phyloP scores from a whole-genome alignment of 2,329 filamentous ascomycete species.

The Xylariaceae sp. region DNA sequence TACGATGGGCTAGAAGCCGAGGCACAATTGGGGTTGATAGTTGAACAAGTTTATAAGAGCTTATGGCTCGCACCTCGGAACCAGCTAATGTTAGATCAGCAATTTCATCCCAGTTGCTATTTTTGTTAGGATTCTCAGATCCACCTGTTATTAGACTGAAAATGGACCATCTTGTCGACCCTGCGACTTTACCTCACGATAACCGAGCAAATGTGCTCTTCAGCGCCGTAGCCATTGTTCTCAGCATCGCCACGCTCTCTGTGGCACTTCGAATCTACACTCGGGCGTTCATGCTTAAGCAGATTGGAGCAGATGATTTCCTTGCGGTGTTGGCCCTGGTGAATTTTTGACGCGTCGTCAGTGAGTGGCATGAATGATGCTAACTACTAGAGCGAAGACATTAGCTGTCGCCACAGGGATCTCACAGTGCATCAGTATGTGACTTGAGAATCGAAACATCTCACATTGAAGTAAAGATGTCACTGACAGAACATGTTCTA shows the following conservation, averaged over 20 bases:
- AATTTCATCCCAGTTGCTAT: neutral
- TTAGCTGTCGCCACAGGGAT: slow-evolving; percentile 33
- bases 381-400: slow-evolving; percentile 19
- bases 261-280: slow-evolving; percentile 42
- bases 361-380: slow-evolving; percentile 1
- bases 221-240: slow-evolving; percentile 32
- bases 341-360: slow-evolving; percentile 39
- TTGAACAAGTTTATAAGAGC: neutral
- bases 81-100: no score
- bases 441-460: neutral
- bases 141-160: slow-evolving; percentile 4
- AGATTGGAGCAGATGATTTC: slow-evolving; percentile 42
- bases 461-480: neutral
- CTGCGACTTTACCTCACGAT: slow-evolving; percentile 26
- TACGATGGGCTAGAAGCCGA: neutral
- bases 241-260: slow-evolving; percentile 34
- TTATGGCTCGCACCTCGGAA: neutral
- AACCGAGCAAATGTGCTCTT: slow-evolving; percentile 34
- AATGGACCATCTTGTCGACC: slow-evolving; percentile 23
- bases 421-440: slow-evolving; percentile 34
- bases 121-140: slow-evolving; percentile 11
- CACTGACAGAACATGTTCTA: slow-evolving; percentile 19
- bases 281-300: slow-evolving; percentile 36
- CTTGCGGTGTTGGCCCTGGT: slow-evolving; percentile 43
- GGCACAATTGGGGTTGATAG: neutral